Conservation (phyloP, 495 filamentous ascomycete species). For the Xylaria curta region DNA sequence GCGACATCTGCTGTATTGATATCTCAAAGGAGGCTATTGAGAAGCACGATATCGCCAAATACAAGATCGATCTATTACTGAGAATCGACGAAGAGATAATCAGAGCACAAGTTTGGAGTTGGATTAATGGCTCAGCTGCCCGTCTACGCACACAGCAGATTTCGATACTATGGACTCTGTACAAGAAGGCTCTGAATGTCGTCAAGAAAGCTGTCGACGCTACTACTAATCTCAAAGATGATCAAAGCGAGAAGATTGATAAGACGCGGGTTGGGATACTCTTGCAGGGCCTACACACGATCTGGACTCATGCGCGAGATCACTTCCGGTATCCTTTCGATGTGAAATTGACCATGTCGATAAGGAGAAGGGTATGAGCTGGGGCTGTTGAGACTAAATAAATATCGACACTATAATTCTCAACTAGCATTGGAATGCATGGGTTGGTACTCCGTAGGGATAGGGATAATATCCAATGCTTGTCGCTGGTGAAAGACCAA, state of each 20-base stretch:
- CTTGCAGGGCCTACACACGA: not conserved
- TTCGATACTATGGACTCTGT: not conserved
- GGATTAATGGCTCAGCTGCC: not conserved
- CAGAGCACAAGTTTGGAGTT: not conserved
- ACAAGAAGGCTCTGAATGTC: not conserved
- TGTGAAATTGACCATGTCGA: not conserved
- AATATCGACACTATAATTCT: no score
- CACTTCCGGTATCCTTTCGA: not conserved
- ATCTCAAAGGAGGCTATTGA: not conserved
- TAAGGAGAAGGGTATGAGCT: not conserved
- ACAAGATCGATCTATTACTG: not conserved
- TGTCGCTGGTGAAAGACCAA: no score
- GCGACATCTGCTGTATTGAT: not conserved
- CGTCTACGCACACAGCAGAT: no score
- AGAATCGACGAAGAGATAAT: not conserved
- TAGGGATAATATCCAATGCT: no score
- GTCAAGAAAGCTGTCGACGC: not conserved
- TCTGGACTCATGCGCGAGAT: not conserved
- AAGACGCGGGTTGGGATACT: not conserved
- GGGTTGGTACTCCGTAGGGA: no score
- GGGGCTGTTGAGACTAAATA: not conserved
- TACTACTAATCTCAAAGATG: not conserved
- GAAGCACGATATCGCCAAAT: not conserved
- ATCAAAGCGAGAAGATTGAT: not conserved
- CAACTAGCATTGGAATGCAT: no score